A percentile compares a stretch with the other conserved stretches of the same genome.
These are phyloP conservation scores for Stephania japonica DNA, from an alignment of 164 flowering plant genomes.

Conservation along the genomic window DNA sequence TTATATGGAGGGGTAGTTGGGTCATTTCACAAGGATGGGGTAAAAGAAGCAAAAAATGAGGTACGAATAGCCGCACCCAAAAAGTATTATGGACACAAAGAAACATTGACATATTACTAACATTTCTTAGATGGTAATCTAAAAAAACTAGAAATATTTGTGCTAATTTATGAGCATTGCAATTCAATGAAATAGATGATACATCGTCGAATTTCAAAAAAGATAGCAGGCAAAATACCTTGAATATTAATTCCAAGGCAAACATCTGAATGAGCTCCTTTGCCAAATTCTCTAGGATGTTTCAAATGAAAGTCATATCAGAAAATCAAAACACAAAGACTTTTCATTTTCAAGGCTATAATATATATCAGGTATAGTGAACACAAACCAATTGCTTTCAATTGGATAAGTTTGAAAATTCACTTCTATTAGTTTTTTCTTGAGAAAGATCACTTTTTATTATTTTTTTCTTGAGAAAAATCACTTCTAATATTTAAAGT, in stretches of 20 bases:
- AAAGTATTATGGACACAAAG: background rate
- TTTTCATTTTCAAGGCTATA: background rate
- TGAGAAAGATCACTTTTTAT: too few relatives aligned
- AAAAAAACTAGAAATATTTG: background rate
- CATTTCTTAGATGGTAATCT: too few relatives aligned
- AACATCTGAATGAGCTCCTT: conserved; percentile 71
- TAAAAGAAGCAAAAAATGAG: too few relatives aligned
- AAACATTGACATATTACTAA: background rate
- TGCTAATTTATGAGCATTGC: background rate
- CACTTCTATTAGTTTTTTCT: too few relatives aligned
- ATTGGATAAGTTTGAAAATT: background rate
- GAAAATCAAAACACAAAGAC: background rate
- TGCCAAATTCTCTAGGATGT: conserved; percentile 51
- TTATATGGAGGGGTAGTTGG: too few relatives aligned
- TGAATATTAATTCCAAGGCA: conserved; percentile 49
- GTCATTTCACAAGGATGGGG: too few relatives aligned
- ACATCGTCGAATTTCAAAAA: background rate
- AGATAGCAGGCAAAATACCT: conserved; percentile 30
- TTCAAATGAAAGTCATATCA: conserved; percentile 12
- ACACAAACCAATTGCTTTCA: background rate
- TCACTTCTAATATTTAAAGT: too few relatives aligned
- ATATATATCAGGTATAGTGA: background rate
- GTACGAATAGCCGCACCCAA: too few relatives aligned
- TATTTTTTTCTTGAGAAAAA: too few relatives aligned
- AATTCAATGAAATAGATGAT: background rate